phyloP scores from a whole-genome alignment of 495 filamentous ascomycete genomes.

The Talaromyces adpressus region DNA sequence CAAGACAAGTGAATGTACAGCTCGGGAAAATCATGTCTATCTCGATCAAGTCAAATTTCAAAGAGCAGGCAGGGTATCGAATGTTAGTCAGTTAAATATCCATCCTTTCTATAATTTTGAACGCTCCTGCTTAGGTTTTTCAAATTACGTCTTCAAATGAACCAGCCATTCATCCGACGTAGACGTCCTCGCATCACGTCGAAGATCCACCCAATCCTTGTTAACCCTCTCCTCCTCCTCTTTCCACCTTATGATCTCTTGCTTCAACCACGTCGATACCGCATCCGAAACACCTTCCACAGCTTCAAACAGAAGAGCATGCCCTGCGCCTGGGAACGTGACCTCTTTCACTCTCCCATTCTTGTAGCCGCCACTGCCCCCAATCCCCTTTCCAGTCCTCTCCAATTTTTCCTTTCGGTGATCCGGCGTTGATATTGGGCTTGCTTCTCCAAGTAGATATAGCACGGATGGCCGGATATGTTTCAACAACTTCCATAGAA shows the following conservation, averaged over 20 bases:
- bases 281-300: constrained; percentile 45
- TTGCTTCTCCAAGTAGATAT: constrained; percentile 55
- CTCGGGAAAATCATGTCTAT: neutral
- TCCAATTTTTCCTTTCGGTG: constrained; percentile 12
- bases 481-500: neutral
- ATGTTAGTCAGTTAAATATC: neutral
- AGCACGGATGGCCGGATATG: constrained; percentile 48
- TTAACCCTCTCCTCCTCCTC: neutral
- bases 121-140: neutral
- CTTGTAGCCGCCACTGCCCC: constrained; percentile 28
- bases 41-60: neutral
- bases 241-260: neutral
- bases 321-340: constrained; percentile 51
- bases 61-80: neutral
- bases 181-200: neutral
- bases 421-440: constrained; percentile 34
- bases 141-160: neutral
- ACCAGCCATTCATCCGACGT: neutral
- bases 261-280: constrained; percentile 34
- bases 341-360: constrained; percentile 50
- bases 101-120: neutral
- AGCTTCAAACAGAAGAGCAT: constrained; percentile 66
- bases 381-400: constrained; percentile 20
- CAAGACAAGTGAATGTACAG: neutral
- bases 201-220: neutral